Evolutionary conservation across 225 moss, liverwort and hornwort species (phyloP).

Genomic region (Pseudisothecium myosuroides): DNA sequence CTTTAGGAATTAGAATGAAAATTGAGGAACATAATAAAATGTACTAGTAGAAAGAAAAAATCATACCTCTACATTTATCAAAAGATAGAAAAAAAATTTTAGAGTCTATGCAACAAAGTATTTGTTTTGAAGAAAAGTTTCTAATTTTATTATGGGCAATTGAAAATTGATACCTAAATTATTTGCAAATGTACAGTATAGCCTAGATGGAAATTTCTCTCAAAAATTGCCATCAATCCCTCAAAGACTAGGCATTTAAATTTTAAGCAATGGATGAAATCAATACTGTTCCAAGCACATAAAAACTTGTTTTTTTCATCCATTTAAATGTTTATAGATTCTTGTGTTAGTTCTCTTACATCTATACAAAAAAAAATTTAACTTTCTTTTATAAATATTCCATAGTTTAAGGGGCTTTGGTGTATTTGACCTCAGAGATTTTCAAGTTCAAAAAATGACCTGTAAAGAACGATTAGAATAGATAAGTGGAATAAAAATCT

Average conservation of each 20-base stretch:
- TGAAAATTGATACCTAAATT: background rate
- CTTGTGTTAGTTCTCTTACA: background rate
- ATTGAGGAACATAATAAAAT: background rate
- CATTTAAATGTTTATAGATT: background rate
- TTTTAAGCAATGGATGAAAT: background rate
- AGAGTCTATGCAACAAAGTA: background rate
- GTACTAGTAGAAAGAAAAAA: background rate
- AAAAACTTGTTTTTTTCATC: background rate
- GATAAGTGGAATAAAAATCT: background rate
- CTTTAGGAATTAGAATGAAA: too few species aligned
- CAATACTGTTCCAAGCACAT: background rate
- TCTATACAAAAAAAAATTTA: background rate
- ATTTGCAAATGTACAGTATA: background rate
- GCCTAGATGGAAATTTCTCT: background rate
- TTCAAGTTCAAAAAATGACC: background rate
- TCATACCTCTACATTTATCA: background rate
- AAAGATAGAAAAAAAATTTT: background rate
- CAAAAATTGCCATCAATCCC: background rate
- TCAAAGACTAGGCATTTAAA: rapidly evolving
- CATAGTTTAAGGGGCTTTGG: background rate
- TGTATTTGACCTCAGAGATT: background rate
- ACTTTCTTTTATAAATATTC: background rate
- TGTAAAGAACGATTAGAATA: background rate
- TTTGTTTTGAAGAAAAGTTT: background rate
- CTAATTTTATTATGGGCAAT: background rate